Base-by-base conservation (phyloP, 1,284 basidiomycete species). In the Entoloma clypeatum region DNA sequence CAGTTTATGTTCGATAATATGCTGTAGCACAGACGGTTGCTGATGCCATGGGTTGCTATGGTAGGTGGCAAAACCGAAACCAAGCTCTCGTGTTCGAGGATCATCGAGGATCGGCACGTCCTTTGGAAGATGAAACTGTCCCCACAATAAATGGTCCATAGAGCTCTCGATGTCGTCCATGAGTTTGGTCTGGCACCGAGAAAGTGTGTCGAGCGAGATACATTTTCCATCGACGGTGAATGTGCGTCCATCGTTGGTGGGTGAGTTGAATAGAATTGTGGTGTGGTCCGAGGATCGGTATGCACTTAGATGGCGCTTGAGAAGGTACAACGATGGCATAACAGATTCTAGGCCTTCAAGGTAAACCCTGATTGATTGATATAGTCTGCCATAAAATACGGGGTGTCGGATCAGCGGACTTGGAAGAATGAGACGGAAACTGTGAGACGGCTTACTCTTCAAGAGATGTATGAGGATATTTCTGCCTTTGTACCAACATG, bases 281-380 rank as follows among this genome's bases (percentile, higher is more conserved):
- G 22, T 23, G 10, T 46, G 22, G 21, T 49, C 44, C 10, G 48
- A 41, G 3, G 41, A 36, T 11, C 19, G 18, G 11, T 46, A 10
- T 14, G 24, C 13, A 4, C 5, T 13, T 3, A 49, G 16, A 7
- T 36, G 32, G 4, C 44, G 26, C 13, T 34, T 34, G n/a, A 46
- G 30, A 16, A 46, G 23, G 24, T 49, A 49, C 17, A 49, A 30
- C 9, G 22, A 16, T 5, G 48, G 48, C 22, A 49, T 35, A 13
- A 42, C 26, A 3, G 19, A 21, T 11, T 32, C 31, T 6, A n/a
- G 5, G 5, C 33, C 31, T 22, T 25, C 23, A 8, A 33, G 21
- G 16, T 33, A 41, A 0, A 6, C 4, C 23, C 13, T 14, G 7
- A 36, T 23, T 7, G 7, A 5, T 5, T 36, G 23, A 6, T 13